Evolutionary conservation across 768 basidiomycete species (phyloP).

Genomic region (Rhizopogon vesiculosus): DNA sequence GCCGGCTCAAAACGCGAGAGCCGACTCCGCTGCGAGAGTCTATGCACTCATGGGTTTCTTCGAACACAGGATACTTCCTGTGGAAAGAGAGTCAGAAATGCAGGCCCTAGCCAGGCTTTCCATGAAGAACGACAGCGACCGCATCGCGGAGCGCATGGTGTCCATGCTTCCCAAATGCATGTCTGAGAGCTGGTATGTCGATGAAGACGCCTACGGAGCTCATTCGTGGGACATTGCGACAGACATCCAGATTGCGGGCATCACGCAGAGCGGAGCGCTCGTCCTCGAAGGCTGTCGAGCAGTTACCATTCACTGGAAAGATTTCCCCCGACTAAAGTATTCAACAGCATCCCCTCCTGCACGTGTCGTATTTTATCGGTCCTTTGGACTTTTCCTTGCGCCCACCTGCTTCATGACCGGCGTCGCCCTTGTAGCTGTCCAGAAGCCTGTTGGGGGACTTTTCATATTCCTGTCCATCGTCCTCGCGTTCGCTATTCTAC

Average conservation of each 20-base stretch:
- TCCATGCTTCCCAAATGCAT: constrained; percentile 11
- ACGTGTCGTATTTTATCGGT: not conserved
- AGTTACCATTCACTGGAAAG: constrained; percentile 4
- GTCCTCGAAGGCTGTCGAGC: constrained; percentile 6
- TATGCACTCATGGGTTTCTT: constrained; percentile 18
- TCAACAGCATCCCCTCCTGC: constrained; percentile 3
- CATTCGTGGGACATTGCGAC: constrained; percentile 8
- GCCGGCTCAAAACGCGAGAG: no score
- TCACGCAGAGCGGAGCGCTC: constrained; percentile 3
- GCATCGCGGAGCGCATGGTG: constrained; percentile 15
- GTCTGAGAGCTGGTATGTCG: constrained; percentile 10
- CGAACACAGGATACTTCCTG: constrained; percentile 12
- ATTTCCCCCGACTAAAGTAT: constrained; percentile 6
- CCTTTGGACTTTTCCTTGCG: constrained; percentile 2
- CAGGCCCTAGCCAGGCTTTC: constrained; percentile 12
- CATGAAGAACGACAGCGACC: constrained; percentile 16
- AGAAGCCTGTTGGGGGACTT: not conserved
- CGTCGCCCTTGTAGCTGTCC: not conserved
- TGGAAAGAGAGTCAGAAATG: constrained; percentile 6
- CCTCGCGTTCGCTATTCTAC: constrained; percentile 2
- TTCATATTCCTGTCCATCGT: not conserved
- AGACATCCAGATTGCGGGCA: constrained; percentile 3
- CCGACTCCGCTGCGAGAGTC: constrained; percentile 9
- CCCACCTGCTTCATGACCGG: not conserved
- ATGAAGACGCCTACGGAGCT: constrained; percentile 8